Evolutionary conservation across 192 early-diverging fungal species (phyloP).

Genomic region (Podila minutissima): DNA sequence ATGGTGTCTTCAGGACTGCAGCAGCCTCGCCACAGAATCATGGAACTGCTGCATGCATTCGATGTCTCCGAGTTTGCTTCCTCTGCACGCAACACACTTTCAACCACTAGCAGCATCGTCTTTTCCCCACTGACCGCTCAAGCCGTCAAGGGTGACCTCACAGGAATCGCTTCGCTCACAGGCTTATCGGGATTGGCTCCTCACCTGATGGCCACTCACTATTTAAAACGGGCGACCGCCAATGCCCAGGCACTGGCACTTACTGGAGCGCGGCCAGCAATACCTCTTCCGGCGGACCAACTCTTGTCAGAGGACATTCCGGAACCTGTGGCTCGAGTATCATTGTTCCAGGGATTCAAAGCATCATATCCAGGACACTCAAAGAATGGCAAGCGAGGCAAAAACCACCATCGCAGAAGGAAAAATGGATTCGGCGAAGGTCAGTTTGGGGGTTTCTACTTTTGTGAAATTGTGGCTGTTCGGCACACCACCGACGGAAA

Average conservation of each 20-base stretch:
- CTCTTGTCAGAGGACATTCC: slow-evolving; percentile 61
- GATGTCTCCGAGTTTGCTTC: slow-evolving; percentile 43
- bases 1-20: slow-evolving; percentile 46
- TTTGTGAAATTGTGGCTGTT: slow-evolving; percentile 1
- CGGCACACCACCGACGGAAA: neutral
- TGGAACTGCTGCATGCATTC: slow-evolving; percentile 42
- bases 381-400: slow-evolving; percentile 40
- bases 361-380: slow-evolving; percentile 60
- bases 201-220: slow-evolving; percentile 57
- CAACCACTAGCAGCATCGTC: slow-evolving; percentile 54
- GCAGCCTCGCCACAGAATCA: slow-evolving; percentile 37
- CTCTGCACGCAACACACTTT: slow-evolving; percentile 33
- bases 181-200: slow-evolving; percentile 56
- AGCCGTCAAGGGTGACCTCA: slow-evolving; percentile 61
- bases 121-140: slow-evolving; percentile 64
- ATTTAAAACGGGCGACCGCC: slow-evolving; percentile 31
- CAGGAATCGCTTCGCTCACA: slow-evolving; percentile 50
- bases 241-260: slow-evolving; percentile 29
- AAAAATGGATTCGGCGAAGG: slow-evolving; percentile 46
- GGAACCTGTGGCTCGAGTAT: slow-evolving; percentile 60
- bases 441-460: neutral
- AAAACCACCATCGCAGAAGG: slow-evolving; percentile 36
- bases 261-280: slow-evolving; percentile 16
- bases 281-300: slow-evolving; percentile 33
- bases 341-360: slow-evolving; percentile 65